These are phyloP conservation scores for Aureobasidium sp. DNA, from an alignment of 2,329 filamentous ascomycete genomes.

Conservation along the genomic window DNA sequence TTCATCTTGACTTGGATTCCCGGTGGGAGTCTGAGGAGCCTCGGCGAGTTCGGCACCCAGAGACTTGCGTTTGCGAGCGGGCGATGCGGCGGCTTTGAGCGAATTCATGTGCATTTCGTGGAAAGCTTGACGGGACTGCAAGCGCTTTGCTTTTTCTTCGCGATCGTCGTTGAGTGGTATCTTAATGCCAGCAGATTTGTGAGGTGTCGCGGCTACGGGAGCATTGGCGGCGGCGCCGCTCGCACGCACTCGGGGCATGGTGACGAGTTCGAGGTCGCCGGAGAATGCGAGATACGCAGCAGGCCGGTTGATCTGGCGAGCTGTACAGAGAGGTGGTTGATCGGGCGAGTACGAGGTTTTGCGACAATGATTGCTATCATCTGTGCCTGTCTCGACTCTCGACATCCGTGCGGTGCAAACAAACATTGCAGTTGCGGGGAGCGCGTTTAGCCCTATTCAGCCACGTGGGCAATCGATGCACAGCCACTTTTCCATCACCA, in stretches of 20 bases:
- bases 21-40: conserved; percentile 40
- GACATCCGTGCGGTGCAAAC: background rate
- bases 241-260: conserved; percentile 27
- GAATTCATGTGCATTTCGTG: conserved; percentile 90
- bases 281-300: no score
- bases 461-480: background rate
- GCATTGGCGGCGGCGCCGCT: conserved; percentile 34
- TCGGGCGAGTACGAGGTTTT: background rate
- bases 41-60: conserved; percentile 37
- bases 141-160: conserved; percentile 78
- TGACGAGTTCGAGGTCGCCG: conserved; percentile 17
- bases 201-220: conserved; percentile 36
- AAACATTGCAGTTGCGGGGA: background rate
- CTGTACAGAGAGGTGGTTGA: background rate
- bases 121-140: conserved; percentile 78
- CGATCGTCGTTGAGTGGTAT: conserved; percentile 96
- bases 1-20: conserved; percentile 40
- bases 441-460: background rate
- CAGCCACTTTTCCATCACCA: background rate
- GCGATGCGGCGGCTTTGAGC: conserved; percentile 72
- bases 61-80: conserved; percentile 55
- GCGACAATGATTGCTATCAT: no score
- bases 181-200: conserved; percentile 50
- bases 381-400: background rate
- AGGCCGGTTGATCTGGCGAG: no score